Base-by-base conservation (phyloP, 306 rosid genomes). In the Crotalaria pallida region DNA sequence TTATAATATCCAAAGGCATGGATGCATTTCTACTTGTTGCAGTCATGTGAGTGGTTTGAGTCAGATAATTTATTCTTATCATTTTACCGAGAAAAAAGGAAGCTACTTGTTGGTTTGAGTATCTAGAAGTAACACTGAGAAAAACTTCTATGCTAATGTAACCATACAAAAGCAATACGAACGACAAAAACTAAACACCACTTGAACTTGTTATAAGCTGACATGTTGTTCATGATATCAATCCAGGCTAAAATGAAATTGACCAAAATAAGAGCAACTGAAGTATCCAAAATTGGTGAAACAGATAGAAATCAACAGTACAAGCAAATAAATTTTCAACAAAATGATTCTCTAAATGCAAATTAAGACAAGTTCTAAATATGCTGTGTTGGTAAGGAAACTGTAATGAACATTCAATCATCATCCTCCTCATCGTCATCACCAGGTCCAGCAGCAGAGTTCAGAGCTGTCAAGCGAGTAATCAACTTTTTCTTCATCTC, bases 401-500 rank as follows among this genome's bases (percentile, higher is more conserved):
- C 52, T 6, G 0, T 33, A 7, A 43, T 16, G 1, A 21, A 1
- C 8, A 3, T 64, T 81, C 77, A 81, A 47, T 86, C 86, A 0
- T 86, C 87, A 1, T 81, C 87, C 6, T 82, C 91, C 0, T 83
- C 91, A 0, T 84, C 84, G 0, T 81, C 86, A 0, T 80, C 88
- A 1, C 27, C 73, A 4, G 27, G 87, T 0, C 21, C 71, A 1
- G 81, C 92, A 0, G 90, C 92, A 1, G 90, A 69, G 67, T 88
- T 90, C 10, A 90, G 84, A 2, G 90, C 87, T 27, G 80, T 77
- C 68, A 91, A 29, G 13, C 96, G 86, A 5, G 82, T 69, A 0
- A 88, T 49, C 82, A 91, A 75, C 36, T 72, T 77, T 2, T 65
- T 65, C 76, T 88, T 91, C 67, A 96, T 80, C 74, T 91, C 84